Evolutionary conservation across 1,139 yeast species (phyloP).

Genomic region (Scheffersomyces quercinus): DNA sequence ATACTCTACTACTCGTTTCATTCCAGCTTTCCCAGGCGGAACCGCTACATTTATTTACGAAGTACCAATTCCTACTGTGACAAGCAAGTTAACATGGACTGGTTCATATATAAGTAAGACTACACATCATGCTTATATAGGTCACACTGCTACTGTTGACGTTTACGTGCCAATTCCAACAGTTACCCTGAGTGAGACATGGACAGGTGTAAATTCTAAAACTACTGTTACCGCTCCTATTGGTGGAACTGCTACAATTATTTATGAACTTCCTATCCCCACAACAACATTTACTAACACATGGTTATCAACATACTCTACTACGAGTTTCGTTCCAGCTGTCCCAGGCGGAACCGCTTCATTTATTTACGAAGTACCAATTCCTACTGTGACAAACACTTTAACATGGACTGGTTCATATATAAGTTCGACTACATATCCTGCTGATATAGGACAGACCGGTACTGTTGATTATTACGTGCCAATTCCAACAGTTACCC

Average conservation of each 20-base stretch:
- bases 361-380: conserved; percentile 17
- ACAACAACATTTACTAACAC: conserved; percentile 14
- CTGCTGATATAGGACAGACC: conserved; percentile 15
- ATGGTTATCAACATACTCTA: conserved; percentile 8
- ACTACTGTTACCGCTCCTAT: conserved; percentile 4
- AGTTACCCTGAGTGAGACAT: conserved; percentile 8
- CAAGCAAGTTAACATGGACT: no score
- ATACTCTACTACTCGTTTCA: no score
- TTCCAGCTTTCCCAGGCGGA: no score
- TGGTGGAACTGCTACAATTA: conserved; percentile 18
- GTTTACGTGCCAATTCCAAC: conserved; percentile 17
- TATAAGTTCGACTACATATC: conserved; percentile 12
- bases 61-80: no score
- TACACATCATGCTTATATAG: conserved; percentile 11
- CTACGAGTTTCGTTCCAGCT: neutral
- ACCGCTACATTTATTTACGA: no score
- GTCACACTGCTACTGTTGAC: conserved; percentile 15
- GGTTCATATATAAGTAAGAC: neutral
- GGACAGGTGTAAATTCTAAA: conserved; percentile 3
- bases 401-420: conserved; percentile 14
- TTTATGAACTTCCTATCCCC: conserved; percentile 14
- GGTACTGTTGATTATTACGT: conserved; percentile 16
- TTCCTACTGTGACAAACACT: conserved; percentile 20
- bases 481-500: conserved; percentile 14
- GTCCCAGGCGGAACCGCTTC: conserved; percentile 14